Evolutionary conservation across 2,329 filamentous ascomycete species (phyloP), one percentile per base, ranked within the genome.

Genomic region (Phyllosticta paracitricarpa): DNA sequence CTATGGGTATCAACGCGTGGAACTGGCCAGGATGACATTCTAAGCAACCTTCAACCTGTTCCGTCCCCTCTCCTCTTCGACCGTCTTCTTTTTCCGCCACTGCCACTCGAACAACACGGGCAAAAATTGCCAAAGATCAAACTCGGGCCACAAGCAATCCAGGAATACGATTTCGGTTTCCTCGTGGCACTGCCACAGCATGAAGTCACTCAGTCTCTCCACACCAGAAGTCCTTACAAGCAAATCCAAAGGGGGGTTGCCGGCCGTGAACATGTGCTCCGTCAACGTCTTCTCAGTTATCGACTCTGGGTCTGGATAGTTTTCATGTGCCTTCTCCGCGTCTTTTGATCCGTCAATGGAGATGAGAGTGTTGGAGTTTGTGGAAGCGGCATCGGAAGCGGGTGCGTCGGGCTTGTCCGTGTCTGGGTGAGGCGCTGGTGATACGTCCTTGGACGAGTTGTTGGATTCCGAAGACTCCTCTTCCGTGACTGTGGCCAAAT

Each of bases 121-220:
- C 19, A 99, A 75, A 74, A 97, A 97, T 63, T 92, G 84, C 86
- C 91, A 93, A 4, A 99, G 81, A 71, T 96, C 91, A 68, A 99
- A 97, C 65, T 97, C 91, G 1, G 94, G 94, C 94, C 94, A 99
- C 64, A 96, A 80, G 65, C 90, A 94, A 68, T 96, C 84, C 61
- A 97, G 77, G 72, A 97, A 99, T 63, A 95, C 90, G 65, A 99
- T 88, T 63, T 96, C 89, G 0, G 94, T 97, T 65, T 93, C 82
- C 70, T 96, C 85, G 71, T 97, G 92, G 68, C 90, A 94, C 75
- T 99, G 94, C 94, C 94, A 99, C 35, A 99, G 85, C 92, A 99
- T 94, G 69, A 97, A 99, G 73, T 99, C 94, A 71, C 91, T 97
- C 63, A 99, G 79, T 56, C 94, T 84, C 73, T 92, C 88, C 14